phyloP scores from a whole-genome alignment of 2,329 filamentous ascomycete species.

The Pleomassaria siparia region DNA sequence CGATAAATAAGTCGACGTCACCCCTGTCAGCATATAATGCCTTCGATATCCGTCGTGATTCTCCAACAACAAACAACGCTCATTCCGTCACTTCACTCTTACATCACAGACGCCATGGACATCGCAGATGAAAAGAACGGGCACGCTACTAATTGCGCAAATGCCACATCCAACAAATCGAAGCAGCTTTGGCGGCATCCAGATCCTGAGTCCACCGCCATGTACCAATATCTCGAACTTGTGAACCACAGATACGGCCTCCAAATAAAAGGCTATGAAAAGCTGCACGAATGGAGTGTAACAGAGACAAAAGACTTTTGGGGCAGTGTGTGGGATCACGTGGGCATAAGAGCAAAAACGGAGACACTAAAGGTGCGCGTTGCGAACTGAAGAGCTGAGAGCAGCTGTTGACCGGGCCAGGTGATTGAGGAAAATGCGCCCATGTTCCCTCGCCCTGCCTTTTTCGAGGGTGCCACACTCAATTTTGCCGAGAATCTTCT shows the following conservation, averaged over 20 bases:
- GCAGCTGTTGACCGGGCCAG: conserved; percentile 46
- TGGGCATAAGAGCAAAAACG: conserved; percentile 70
- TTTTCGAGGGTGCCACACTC: conserved; percentile 76
- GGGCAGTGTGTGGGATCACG: conserved; percentile 82
- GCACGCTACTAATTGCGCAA: conserved; percentile 15
- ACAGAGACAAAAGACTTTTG: conserved; percentile 76
- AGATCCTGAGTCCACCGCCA: conserved; percentile 66
- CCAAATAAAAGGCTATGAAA: conserved; percentile 65
- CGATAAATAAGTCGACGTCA: too few relatives aligned
- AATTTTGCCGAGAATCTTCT: conserved; percentile 97
- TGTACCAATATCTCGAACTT: conserved; percentile 70
- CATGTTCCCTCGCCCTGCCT: conserved; percentile 85
- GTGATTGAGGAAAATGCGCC: conserved; percentile 66
- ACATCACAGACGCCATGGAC: conserved; percentile 5
- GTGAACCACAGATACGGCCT: conserved; percentile 69
- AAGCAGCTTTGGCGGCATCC: conserved; percentile 68
- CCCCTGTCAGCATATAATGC: conserved; percentile 5
- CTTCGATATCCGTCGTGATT: conserved; percentile 7
- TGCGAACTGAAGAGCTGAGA: neutral
- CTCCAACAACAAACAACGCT: neutral
- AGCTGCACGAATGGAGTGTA: conserved; percentile 85
- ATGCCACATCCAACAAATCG: conserved; percentile 21
- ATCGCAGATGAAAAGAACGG: conserved; percentile 12
- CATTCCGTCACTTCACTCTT: conserved; percentile 3
- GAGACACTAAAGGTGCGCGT: conserved; percentile 60